Base-by-base conservation (phyloP, 2,329 filamentous ascomycete genomes). In the Ustulina deusta region DNA sequence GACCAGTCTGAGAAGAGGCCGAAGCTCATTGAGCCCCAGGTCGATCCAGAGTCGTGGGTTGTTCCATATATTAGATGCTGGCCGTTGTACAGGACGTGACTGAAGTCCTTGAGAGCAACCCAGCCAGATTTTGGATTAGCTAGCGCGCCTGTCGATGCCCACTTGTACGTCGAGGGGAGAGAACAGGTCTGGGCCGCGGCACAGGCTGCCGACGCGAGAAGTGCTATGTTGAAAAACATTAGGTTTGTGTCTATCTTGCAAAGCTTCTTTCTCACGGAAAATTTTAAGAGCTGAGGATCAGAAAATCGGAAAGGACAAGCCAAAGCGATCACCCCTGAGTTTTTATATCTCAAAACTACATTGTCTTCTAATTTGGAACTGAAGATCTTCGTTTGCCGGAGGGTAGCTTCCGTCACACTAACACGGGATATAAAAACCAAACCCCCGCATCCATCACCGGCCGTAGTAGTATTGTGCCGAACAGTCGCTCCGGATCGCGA, bases 41-140 rank as follows among this genome's bases (percentile, higher is more conserved):
- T 80, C 1, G 79, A 74, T 1, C 79, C 80, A 0, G 74, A 72
- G 71, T 84, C 79, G 71, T 83, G 80, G 66, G 75, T 82, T 0
- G 87, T 84, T 1, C 80, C 88, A 73, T 91, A 91, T 2, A 91
- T 88, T 6, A 91, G 82, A 69, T 90, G 82, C 76, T 89, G 75
- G 61, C 83, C 85, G 38, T 90, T 86, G 80, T 87, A 87, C 1
- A 79, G 74, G 22, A 83, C 84, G 61, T 76, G 74, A 27, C 85
- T 89, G 78, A 91, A 90, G 78, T 91, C 89, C 74, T 91, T 91
- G 72, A 91, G 81, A 3, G 87, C 81, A 2, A 78, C 81, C 86
- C 85, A 88, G 20, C 86, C 86, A 0, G 79, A 79, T 71, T 84
- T 83, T 0, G 88, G 87, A 4, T 79, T 73, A 1, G 86, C 85